A percentile compares a stretch with the other conserved stretches of the same genome.
Evolutionary conservation across 805 yeast genomes (phyloP).

Genomic region (Nematodospora valgi): DNA sequence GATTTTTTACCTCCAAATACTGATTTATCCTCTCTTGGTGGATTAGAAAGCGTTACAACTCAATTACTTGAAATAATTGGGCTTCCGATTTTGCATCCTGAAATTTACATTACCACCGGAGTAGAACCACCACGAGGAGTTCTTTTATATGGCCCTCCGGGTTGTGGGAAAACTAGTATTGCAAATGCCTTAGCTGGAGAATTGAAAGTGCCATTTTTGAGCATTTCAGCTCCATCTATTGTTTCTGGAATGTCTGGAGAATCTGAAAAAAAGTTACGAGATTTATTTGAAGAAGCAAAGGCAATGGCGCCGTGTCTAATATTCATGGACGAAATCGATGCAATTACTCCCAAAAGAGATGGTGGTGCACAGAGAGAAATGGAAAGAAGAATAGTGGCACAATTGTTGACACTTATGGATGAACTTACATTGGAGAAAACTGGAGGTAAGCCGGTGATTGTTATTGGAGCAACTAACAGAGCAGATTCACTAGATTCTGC

Average conservation of each 20-base stretch:
- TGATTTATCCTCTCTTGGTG: slow-evolving; percentile 77
- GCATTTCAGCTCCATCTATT: slow-evolving; percentile 90
- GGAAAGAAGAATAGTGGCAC: slow-evolving; percentile 97
- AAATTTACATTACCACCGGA: slow-evolving; percentile 81
- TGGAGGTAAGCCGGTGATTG: slow-evolving; percentile 87
- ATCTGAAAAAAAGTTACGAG: slow-evolving; percentile 90
- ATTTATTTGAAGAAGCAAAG: slow-evolving; percentile 90
- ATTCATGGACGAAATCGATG: slow-evolving; percentile 96
- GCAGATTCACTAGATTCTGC: slow-evolving; percentile 96
- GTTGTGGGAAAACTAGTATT: slow-evolving; percentile 96
- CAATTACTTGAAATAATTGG: slow-evolving; percentile 89
- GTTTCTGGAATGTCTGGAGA: slow-evolving; percentile 99
- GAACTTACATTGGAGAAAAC: slow-evolving; percentile 86
- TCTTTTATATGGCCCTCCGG: slow-evolving; percentile 95
- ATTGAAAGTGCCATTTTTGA: slow-evolving; percentile 86
- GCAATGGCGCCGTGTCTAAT: slow-evolving; percentile 86
- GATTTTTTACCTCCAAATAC: slow-evolving; percentile 70
- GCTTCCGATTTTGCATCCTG: slow-evolving; percentile 90
- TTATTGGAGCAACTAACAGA: slow-evolving; percentile 94
- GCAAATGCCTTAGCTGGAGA: slow-evolving; percentile 97
- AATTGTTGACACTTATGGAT: slow-evolving; percentile 90
- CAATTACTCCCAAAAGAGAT: slow-evolving; percentile 96
- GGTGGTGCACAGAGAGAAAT: slow-evolving; percentile 94
- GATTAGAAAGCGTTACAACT: slow-evolving; percentile 79
- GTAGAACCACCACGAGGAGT: slow-evolving; percentile 96